Evolutionary conservation across 129 eudicot species (phyloP).

Genomic region (Lactuca saligna): DNA sequence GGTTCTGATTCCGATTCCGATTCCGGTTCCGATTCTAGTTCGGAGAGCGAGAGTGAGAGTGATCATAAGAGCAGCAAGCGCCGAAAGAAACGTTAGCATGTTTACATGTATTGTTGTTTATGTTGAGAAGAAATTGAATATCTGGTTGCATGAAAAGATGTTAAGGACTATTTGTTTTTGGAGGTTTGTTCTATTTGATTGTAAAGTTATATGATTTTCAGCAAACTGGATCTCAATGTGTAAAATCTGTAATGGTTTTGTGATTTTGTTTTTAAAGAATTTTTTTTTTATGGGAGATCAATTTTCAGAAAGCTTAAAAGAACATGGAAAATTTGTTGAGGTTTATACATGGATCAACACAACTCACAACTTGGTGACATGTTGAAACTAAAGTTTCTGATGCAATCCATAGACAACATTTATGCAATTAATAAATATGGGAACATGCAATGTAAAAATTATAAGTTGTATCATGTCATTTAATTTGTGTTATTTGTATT

Average conservation of each 20-base stretch:
- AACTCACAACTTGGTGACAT: too few species aligned
- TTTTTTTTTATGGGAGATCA: neutral
- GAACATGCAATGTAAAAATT: too few species aligned
- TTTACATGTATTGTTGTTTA: neutral
- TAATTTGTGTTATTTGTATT: too few species aligned
- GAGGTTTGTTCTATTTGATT: slow-evolving; percentile 4
- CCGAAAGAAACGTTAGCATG: slow-evolving; percentile 38
- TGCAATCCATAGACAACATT: too few species aligned
- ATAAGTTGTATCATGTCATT: too few species aligned
- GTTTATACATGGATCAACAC: too few species aligned
- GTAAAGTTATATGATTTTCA: neutral
- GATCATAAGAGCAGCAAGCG: slow-evolving; percentile 47
- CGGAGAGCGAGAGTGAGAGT: slow-evolving; percentile 48
- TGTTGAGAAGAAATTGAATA: too few species aligned
- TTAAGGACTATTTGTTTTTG: neutral
- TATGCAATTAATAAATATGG: too few species aligned
- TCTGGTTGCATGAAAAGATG: neutral
- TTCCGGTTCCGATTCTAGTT: slow-evolving; percentile 34
- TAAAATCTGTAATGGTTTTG: slow-evolving; percentile 25
- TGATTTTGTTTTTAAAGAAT: slow-evolving; percentile 16
- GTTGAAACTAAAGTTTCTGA: too few species aligned
- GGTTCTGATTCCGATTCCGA: slow-evolving; percentile 25
- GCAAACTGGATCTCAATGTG: slow-evolving; percentile 8
- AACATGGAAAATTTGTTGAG: too few species aligned
- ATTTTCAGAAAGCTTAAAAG: too few species aligned